These are phyloP conservation scores for Annulohypoxylon truncatum DNA, from an alignment of 2,329 filamentous ascomycete genomes.

Conservation along the genomic window DNA sequence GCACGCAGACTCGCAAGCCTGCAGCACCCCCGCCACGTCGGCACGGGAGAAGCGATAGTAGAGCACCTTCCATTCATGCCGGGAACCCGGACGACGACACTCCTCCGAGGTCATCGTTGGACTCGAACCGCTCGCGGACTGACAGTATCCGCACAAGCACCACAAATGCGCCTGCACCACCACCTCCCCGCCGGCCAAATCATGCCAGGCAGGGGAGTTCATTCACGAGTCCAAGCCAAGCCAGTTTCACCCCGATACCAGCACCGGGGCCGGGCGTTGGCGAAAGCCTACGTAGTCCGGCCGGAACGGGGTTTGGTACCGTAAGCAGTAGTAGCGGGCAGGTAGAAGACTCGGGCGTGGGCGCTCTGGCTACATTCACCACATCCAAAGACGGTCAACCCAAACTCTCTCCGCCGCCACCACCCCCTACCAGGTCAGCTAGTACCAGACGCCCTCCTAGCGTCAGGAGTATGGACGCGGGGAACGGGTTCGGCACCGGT, in stretches of 20 bases:
- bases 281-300: slow-evolving; percentile 40
- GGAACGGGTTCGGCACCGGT: slow-evolving; percentile 45
- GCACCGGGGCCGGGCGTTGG: slow-evolving; percentile 31
- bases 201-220: slow-evolving; percentile 50
- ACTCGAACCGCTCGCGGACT: slow-evolving; percentile 61
- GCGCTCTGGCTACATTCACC: slow-evolving; percentile 34
- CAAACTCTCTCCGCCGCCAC: slow-evolving; percentile 56
- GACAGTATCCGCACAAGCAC: slow-evolving; percentile 58
- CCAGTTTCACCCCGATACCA: slow-evolving; percentile 37
- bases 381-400: slow-evolving; percentile 41
- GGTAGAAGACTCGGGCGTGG: slow-evolving; percentile 10
- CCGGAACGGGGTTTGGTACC: slow-evolving; percentile 22
- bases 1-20: slow-evolving; percentile 52
- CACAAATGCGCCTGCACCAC: slow-evolving; percentile 60
- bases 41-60: slow-evolving; percentile 61
- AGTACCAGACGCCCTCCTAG: slow-evolving; percentile 60
- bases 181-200: slow-evolving; percentile 64
- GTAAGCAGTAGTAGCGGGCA: slow-evolving; percentile 22
- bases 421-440: slow-evolving; percentile 58
- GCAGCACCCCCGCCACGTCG: slow-evolving; percentile 65
- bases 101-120: slow-evolving; percentile 61
- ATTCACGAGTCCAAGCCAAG: slow-evolving; percentile 48
- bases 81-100: slow-evolving; percentile 53
- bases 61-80: slow-evolving; percentile 41
- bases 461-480: slow-evolving; percentile 55